phyloP scores from a whole-genome alignment of 108 stramenopile genomes.

The Stephanodiscus minutulus region DNA sequence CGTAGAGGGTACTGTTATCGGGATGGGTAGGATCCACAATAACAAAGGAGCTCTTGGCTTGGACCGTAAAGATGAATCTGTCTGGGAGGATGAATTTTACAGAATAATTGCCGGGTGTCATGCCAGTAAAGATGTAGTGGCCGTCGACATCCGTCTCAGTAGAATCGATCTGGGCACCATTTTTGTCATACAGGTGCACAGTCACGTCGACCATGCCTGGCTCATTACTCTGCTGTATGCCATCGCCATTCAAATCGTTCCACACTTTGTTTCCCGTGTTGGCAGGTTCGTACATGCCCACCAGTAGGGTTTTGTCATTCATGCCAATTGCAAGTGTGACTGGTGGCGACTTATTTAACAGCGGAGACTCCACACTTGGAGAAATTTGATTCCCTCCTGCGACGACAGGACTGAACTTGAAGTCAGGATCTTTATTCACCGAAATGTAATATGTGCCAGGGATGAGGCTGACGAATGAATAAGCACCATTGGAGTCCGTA shows the following conservation, averaged over 20 bases:
- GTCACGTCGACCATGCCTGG: constrained; percentile 38
- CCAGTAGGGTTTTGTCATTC: constrained; percentile 14
- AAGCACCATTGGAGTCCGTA: constrained; percentile 13
- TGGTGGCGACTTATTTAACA: constrained; percentile 8
- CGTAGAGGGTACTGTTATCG: constrained; percentile 32
- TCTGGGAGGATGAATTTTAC: constrained; percentile 44
- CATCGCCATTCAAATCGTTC: constrained; percentile 36
- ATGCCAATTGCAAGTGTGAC: constrained; percentile 4
- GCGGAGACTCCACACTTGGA: constrained; percentile 3
- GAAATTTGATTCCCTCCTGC: constrained; percentile 29
- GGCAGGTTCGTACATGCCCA: constrained; percentile 26
- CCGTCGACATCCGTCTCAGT: constrained; percentile 38
- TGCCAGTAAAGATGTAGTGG: constrained; percentile 25
- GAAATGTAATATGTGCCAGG: constrained; percentile 22
- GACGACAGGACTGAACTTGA: constrained; percentile 8
- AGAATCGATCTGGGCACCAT: constrained; percentile 11
- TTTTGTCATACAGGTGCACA: constrained; percentile 25
- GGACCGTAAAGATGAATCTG: constrained; percentile 34
- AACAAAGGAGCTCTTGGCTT: constrained; percentile 27
- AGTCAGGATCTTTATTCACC: constrained; percentile 13
- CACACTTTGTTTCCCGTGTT: constrained; percentile 29
- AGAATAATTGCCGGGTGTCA: constrained; percentile 38
- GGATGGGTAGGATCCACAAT: constrained; percentile 24
- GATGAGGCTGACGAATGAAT: constrained; percentile 6
- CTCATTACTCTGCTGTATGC: constrained; percentile 22